Evolutionary conservation across 2,329 filamentous ascomycete species (phyloP).

Genomic region (Thelonectria rubi): DNA sequence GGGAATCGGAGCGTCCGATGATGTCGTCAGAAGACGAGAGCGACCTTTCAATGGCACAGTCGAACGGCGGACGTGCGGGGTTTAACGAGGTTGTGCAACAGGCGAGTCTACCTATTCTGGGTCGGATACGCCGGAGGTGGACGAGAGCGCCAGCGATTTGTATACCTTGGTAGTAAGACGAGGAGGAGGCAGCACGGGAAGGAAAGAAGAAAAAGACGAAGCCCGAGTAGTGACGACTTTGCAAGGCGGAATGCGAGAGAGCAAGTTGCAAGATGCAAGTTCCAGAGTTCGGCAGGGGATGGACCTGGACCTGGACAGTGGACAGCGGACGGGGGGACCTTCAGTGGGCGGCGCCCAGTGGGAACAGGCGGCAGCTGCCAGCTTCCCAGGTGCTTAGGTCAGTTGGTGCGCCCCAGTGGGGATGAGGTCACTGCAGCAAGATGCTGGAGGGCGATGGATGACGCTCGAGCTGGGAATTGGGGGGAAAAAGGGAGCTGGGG

Average conservation of each 20-base stretch:
- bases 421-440: slow-evolving; percentile 2
- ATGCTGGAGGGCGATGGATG: neutral
- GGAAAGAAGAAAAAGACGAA: slow-evolving; percentile 25
- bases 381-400: no score
- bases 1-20: slow-evolving; percentile 12
- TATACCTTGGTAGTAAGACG: neutral
- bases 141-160: slow-evolving; percentile 19
- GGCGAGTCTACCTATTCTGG: slow-evolving; percentile 4
- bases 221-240: slow-evolving; percentile 10
- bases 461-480: neutral
- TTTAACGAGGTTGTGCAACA: slow-evolving; percentile 24
- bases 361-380: neutral
- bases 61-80: slow-evolving; percentile 23
- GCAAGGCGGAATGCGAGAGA: slow-evolving; percentile 31
- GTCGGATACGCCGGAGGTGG: slow-evolving; percentile 18
- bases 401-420: neutral
- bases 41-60: slow-evolving; percentile 6
- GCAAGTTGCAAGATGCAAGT: slow-evolving; percentile 29
- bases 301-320: slow-evolving; percentile 11
- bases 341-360: no score
- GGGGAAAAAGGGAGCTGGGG: slow-evolving; percentile 3
- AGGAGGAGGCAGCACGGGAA: slow-evolving; percentile 16
- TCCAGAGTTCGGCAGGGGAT: slow-evolving; percentile 5
- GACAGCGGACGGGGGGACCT: slow-evolving; percentile 8
- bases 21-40: slow-evolving; percentile 17